phyloP scores from a whole-genome alignment of 2,329 filamentous ascomycete species.

The Pseudogymnoascus sp. region DNA sequence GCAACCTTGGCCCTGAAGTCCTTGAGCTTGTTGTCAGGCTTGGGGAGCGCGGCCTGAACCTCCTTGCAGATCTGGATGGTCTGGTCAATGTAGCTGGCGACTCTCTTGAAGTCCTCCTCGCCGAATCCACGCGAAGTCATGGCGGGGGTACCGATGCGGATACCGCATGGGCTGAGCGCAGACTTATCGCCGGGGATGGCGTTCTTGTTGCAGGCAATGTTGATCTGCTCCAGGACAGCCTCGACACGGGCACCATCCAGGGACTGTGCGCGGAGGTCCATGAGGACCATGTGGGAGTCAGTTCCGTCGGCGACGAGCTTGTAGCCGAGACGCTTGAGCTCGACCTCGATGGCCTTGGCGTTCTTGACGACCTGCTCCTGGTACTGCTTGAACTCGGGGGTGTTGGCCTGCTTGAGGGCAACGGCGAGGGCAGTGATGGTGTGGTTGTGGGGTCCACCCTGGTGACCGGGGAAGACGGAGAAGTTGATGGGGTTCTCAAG shows the following conservation, averaged over 20 bases:
- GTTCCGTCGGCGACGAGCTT: constrained; percentile 93
- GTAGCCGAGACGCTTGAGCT: constrained; percentile 81
- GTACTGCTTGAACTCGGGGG: constrained; percentile 86
- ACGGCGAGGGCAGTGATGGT: constrained; percentile 96
- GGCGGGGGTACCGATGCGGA: constrained; percentile 92
- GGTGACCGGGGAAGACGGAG: constrained; percentile 97
- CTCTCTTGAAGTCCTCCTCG: constrained; percentile 82
- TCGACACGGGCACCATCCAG: constrained; percentile 94
- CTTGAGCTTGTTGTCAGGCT: constrained; percentile 98
- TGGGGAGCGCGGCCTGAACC: constrained; percentile 75
- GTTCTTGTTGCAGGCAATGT: constrained; percentile 99
- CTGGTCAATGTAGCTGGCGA: constrained; percentile 81
- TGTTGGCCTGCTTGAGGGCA: constrained; percentile 86
- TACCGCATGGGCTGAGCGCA: constrained; percentile 84
- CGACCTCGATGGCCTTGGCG: constrained; percentile 80
- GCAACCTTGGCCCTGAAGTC: constrained; percentile 95
- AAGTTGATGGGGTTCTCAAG: constrained; percentile 96
- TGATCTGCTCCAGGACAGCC: constrained; percentile 92
- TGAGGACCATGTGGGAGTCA: constrained; percentile 93
- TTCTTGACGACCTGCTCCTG: constrained; percentile 89
- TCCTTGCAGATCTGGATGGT: constrained; percentile 85
- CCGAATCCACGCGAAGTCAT: constrained; percentile 97
- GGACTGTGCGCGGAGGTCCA: constrained; percentile 79
- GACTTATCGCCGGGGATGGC: constrained; percentile 96
- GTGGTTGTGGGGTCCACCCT: constrained; percentile 98